Conservation (phyloP, 2,329 filamentous ascomycete species). For the Fusarium goolgardi region DNA sequence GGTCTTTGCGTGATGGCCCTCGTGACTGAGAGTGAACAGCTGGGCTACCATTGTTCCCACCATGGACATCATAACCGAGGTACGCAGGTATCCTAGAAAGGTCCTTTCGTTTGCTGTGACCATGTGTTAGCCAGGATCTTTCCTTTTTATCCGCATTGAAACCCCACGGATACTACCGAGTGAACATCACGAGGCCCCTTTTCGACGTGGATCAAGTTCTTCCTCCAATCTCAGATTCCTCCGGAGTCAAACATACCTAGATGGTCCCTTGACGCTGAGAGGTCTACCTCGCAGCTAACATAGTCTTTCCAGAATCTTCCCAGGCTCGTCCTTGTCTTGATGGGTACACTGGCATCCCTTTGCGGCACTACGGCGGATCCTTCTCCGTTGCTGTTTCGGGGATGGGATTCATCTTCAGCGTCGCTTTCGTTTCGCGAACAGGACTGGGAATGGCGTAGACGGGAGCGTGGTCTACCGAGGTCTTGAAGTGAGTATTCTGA, state of each 20-base stretch:
- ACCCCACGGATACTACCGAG: not conserved
- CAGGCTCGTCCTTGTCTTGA: not conserved
- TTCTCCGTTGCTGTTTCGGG: conserved; percentile 34
- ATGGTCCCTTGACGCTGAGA: conserved; percentile 42
- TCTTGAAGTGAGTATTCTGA: conserved; percentile 43
- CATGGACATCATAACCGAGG: conserved; percentile 75
- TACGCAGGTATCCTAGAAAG: conserved; percentile 78
- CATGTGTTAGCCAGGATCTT: conserved; percentile 7
- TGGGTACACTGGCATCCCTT: conserved; percentile 1
- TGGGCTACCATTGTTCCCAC: conserved; percentile 74
- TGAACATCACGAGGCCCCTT: conserved; percentile 13
- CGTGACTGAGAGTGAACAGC: conserved; percentile 67
- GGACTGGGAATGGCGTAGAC: not conserved
- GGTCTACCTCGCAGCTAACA: conserved; percentile 45
- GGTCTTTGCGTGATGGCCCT: conserved; percentile 43
- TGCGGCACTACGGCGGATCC: conserved; percentile 41
- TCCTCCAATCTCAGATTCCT: conserved; percentile 28
- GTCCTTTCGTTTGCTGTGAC: conserved; percentile 76
- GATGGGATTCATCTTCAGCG: not conserved
- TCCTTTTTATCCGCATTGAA: not conserved
- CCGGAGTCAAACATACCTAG: conserved; percentile 39
- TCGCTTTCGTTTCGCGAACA: not conserved
- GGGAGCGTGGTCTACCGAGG: conserved; percentile 12
- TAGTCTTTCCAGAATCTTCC: conserved; percentile 37
- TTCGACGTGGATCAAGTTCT: conserved; percentile 5